These are phyloP conservation scores for Lepraria neglecta DNA, from an alignment of 495 filamentous ascomycete species.

Conservation along the genomic window DNA sequence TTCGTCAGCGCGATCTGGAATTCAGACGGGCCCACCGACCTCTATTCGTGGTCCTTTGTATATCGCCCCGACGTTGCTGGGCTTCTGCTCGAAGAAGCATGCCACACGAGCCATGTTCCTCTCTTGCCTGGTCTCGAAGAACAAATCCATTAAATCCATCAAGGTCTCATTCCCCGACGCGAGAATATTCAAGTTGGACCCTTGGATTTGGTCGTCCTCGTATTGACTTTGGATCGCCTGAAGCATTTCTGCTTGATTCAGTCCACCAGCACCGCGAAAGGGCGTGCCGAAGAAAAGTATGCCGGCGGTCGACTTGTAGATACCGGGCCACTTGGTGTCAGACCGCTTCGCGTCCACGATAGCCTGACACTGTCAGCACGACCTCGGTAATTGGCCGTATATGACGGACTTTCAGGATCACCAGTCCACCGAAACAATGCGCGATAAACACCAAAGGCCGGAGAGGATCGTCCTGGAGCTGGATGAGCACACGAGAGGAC, in stretches of 20 bases:
- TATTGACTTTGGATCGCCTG: constrained; percentile 2
- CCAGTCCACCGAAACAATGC: constrained; percentile 1
- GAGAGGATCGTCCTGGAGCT: neutral
- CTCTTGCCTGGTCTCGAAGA: too few species aligned
- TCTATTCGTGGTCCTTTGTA: too few species aligned
- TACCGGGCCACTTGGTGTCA: neutral
- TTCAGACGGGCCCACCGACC: neutral
- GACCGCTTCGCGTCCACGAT: neutral
- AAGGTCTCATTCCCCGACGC: neutral
- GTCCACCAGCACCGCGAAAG: constrained; percentile 3
- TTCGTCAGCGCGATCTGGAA: neutral
- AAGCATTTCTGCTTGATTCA: neutral
- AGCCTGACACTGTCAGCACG: neutral
- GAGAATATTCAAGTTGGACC: constrained; percentile 1
- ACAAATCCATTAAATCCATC: too few species aligned
- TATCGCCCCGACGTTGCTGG: too few species aligned
- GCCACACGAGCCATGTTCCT: too few species aligned
- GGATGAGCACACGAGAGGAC: neutral
- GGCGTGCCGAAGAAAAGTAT: constrained; percentile 7
- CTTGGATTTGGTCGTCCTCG: constrained; percentile 1
- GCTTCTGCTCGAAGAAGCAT: too few species aligned
- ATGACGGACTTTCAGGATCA: constrained; percentile 2
- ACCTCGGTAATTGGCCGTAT: neutral
- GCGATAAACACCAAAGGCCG: constrained; percentile 9
- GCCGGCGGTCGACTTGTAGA: constrained; percentile 2